Conservation (phyloP, 257 asterid genomes). For the Catharanthus roseus region DNA sequence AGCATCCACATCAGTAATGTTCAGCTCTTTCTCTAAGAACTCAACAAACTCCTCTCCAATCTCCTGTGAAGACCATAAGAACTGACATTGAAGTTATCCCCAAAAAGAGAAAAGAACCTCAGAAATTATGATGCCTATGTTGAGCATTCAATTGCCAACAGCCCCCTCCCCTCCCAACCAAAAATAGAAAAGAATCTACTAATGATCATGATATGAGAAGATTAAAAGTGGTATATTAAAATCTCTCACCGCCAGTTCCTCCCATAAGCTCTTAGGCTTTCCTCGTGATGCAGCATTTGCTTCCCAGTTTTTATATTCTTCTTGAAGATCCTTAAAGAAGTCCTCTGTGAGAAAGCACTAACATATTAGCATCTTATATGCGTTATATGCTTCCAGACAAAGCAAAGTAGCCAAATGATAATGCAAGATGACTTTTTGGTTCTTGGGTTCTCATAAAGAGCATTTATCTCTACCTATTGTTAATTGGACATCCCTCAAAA, state of each 20-base stretch:
- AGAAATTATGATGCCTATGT: background rate
- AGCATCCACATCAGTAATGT: conserved; percentile 44
- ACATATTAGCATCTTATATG: conserved; percentile 23
- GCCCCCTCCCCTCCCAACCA: background rate
- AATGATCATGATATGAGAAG: background rate
- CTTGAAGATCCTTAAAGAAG: conserved; percentile 87
- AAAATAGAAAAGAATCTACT: background rate
- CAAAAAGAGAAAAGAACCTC: background rate
- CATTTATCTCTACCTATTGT: conserved; percentile 79
- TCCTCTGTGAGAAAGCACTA: conserved; percentile 50
- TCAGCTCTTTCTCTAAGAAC: conserved; percentile 86
- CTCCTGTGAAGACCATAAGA: conserved; percentile 42
- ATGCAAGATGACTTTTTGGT: conserved; percentile 24
- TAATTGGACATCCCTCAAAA: conserved; percentile 86
- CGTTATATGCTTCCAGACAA: conserved; percentile 10
- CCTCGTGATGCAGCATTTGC: conserved; percentile 56
- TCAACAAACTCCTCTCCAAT: conserved; percentile 95
- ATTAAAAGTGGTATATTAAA: background rate
- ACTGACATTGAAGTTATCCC: background rate
- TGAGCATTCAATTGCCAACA: background rate
- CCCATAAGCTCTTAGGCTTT: conserved; percentile 92
- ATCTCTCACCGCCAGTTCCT: conserved; percentile 70
- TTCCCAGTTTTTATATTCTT: conserved; percentile 90
- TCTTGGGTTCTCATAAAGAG: conserved; percentile 28
- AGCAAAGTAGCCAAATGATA: conserved; percentile 17